A percentile compares a stretch with the other conserved stretches of the same genome.
Evolutionary conservation across 768 basidiomycete genomes (phyloP).

Genomic region (Sporobolomyces pararoseus): DNA sequence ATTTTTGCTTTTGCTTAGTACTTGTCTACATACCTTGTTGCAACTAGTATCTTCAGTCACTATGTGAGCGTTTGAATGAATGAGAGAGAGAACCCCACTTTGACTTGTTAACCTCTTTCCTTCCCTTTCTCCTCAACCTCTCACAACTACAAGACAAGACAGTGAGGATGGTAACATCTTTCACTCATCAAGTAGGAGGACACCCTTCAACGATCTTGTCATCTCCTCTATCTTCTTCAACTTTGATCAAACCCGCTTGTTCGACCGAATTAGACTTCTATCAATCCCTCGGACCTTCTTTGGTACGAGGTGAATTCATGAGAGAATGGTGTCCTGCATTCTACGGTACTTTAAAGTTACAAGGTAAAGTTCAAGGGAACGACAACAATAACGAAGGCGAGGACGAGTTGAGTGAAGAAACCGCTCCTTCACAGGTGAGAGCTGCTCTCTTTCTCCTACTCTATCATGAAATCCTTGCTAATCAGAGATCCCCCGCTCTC

Average conservation of each 20-base stretch:
- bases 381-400: no score
- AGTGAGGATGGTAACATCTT: constrained; percentile 4
- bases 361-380: constrained; percentile 59
- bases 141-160: no score
- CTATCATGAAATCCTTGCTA: background rate
- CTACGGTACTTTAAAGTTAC: constrained; percentile 69
- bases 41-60: no score
- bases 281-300: constrained; percentile 53
- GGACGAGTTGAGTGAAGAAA: constrained; percentile 19
- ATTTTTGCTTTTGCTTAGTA: no score
- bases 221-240: constrained; percentile 63
- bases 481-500: background rate
- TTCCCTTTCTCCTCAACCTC: background rate
- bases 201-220: constrained; percentile 66
- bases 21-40: no score
- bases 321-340: constrained; percentile 67
- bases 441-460: no score
- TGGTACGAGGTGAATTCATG: constrained; percentile 41
- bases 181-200: constrained; percentile 66
- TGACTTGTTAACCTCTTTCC: no score
- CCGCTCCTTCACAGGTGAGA: no score
- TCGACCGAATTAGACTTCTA: constrained; percentile 70
- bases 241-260: constrained; percentile 75
- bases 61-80: no score
- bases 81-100: no score